Base-by-base conservation (phyloP, 148 eudicot genomes). In the Drosera capensis region DNA sequence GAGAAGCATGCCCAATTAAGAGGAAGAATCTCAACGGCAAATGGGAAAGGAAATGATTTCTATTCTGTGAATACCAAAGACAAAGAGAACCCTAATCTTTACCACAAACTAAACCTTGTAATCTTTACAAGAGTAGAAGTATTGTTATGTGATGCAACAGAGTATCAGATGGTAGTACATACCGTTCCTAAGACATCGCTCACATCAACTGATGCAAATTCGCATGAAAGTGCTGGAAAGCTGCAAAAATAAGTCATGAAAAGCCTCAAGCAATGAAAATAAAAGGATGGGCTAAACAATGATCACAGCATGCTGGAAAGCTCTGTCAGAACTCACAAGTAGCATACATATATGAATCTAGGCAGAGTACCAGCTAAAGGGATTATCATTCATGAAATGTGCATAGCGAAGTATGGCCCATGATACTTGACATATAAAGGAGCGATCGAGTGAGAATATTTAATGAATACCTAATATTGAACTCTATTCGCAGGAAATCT, bases 111-210 rank as follows among this genome's bases (percentile, higher is more conserved):
- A n/a, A n/a, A n/a, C n/a, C n/a, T n/a, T n/a, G n/a, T n/a, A n/a
- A n/a, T n/a, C n/a, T n/a, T n/a, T n/a, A n/a, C n/a, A n/a, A n/a
- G n/a, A n/a, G n/a, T n/a, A n/a, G n/a, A n/a, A n/a, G n/a, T n/a
- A n/a, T n/a, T n/a, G n/a, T n/a, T n/a, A n/a, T n/a, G n/a, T n/a
- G n/a, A 13, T 34, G 38, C 16, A 13, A 49, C 8, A 11, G 6
- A 28, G 19, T 41, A 25, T 23, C 30, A 49, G 35, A 54, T n/a
- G 44, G 57, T 26, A 47, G 58, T 42, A 65, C 76, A 72, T 80
- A 88, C 97, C 59, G 97, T 88, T 59, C 97, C 97, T 74, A 88
- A 52, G 58, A 74, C 87, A 71, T 88, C 97, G 42, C 84, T 88
- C 72, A 88, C 81, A 59, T 88, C 94, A 55, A 88, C 80, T 4